Evolutionary conservation across 2,329 filamentous ascomycete genomes (phyloP), one percentile per base, ranked within the genome.

Genomic region (Neofusicoccum cordaticola): DNA sequence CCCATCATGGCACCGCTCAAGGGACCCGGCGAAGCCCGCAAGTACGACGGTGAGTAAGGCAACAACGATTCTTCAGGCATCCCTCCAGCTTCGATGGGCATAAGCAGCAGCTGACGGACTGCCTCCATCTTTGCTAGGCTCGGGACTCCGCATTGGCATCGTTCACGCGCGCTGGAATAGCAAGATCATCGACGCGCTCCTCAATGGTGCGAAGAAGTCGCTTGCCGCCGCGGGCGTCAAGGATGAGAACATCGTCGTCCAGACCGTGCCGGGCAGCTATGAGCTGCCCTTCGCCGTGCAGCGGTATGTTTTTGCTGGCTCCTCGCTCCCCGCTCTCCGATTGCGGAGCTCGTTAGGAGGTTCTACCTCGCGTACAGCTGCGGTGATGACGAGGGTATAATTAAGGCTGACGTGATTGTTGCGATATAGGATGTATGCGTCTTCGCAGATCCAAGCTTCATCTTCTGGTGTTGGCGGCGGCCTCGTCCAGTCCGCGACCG

Each of bases 121-220:
- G 13, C 4, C 27, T 58, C 17, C 22, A 22, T 34, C 87, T 31
- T 37, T 13, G 7, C 93, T 58, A 83, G 81, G 82, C 69, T 80
- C 79, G 9, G 83, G 82, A 73, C 86, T 99, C 68, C 92, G 95
- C 75, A 89, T 99, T 75, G 94, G 91, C 75, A 98, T 99, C 75
- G 86, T 99, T 66, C 95, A 98, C 81, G 94, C 94, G 66, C 89
- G 95, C 73, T 99, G 95, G 95, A 99, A 99, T 82, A 85, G 84
- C 69, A 85, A 85, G 69, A 92, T 99, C 76, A 97, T 98, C 78
- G 88, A 91, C 66, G 88, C 92, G 62, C 88, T 99, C 65, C 85
- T 99, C 67, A 83, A 85, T 61, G 95, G 95, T 69, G 87, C 91
- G 51, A 91, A 90, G 79, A 89, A 89, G 71, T 89, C 89, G 74